Conservation (phyloP, 805 yeast species). For the Barnettozyma salicaria region DNA sequence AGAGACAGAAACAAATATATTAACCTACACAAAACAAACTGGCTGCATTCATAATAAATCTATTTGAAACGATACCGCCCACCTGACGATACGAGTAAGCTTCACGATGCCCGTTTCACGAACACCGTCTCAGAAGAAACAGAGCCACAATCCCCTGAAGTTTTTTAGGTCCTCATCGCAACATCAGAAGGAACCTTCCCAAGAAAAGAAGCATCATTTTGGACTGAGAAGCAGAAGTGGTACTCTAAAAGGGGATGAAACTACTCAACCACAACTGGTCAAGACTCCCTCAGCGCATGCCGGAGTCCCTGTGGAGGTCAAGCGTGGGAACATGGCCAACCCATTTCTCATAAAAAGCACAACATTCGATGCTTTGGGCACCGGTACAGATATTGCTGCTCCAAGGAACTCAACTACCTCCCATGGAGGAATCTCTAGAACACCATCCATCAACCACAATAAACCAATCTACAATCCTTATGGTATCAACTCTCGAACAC, state of each 20-base stretch:
- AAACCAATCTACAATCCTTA: conserved; percentile 49
- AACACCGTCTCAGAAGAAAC: conserved; percentile 9
- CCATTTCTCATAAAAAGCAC: conserved; percentile 6
- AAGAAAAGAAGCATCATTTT: conserved; percentile 6
- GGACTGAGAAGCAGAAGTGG: conserved; percentile 8
- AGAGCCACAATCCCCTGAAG: conserved; percentile 9
- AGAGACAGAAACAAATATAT: too few species aligned
- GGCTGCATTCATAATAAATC: too few species aligned
- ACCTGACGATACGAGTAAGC: too few species aligned
- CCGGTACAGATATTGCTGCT: conserved; percentile 25
- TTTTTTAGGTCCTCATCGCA: conserved; percentile 9
- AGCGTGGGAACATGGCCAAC: conserved; percentile 7
- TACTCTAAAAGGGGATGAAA: conserved; percentile 1
- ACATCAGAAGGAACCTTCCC: conserved; percentile 3
- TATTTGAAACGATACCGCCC: too few species aligned
- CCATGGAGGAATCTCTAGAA: conserved; percentile 9
- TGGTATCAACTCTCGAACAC: conserved; percentile 41
- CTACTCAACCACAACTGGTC: not conserved
- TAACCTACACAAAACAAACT: too few species aligned
- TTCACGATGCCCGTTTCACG: conserved; percentile 6
- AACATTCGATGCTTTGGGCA: conserved; percentile 14
- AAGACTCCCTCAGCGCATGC: not conserved
- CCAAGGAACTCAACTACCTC: conserved; percentile 16
- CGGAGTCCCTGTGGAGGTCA: conserved; percentile 1
- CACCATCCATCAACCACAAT: conserved; percentile 9